Base-by-base conservation (phyloP, 331 rosid species). In the Acacia pycnantha region DNA sequence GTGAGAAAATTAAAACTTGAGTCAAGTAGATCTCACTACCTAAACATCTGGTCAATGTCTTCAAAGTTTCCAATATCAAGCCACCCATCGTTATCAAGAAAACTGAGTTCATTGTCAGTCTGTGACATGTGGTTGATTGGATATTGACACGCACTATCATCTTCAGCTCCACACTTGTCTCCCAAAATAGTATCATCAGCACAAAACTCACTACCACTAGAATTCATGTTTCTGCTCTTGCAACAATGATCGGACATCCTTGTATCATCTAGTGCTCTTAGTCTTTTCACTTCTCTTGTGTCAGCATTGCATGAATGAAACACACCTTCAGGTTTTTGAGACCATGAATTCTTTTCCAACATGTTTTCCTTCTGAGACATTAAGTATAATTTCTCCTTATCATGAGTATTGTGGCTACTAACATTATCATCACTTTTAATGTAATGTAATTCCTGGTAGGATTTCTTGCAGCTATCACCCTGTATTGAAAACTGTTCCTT, bases 11-110 rank as follows among this genome's bases (percentile, higher is more conserved):
- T 35, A 46, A 47, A 72, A 26, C 4, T 70, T 70, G 31, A 64
- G 61, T 62, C 48, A 71, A 37, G 79, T 51, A 64, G 70, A 86
- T 40, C 70, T 78, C 48, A 82, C 54, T 88, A 93, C 98, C 90
- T 83, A 77, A 93, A 89, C 94, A 93, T 90, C 89, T 91, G 87
- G 87, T 91, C 95, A 70, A 93, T 90, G 70, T 93, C 98, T 83
- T 91, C 98, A 86, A 91, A 93, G 74, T 89, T 87, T 80, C 89
- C 98, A 40, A 93, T 92, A 82, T 91, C 93, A 47, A 85, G 86
- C 98, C 97, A 93, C 68, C 90, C 93, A 82, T 91, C 92, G 82
- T 84, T 86, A 80, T 91, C 95, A 74, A 93, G 82, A 85, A 91
- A 91, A 77, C 92, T 89, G 70, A 89, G 91, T 78, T 92, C 95